Base-by-base conservation (phyloP, 2,329 filamentous ascomycete species). In the Coniella vitis region DNA sequence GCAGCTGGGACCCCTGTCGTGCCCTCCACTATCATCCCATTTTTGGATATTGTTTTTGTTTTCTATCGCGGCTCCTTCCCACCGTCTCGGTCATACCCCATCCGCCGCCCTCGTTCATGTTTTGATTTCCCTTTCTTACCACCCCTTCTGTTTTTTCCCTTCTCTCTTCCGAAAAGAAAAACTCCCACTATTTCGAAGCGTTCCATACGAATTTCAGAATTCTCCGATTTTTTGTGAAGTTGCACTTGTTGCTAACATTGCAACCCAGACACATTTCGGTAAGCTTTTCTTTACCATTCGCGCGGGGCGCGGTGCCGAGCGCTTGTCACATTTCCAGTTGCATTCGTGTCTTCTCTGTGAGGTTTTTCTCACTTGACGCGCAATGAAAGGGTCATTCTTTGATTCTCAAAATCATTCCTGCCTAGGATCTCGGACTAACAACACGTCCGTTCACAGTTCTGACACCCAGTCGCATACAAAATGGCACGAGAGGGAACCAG, bases 401-500 rank as follows among this genome's bases (percentile, higher is more conserved):
- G n/a, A n/a, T n/a, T n/a, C n/a, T n/a, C n/a, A n/a, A n/a, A n/a
- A n/a, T n/a, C n/a, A n/a, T n/a, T n/a, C n/a, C n/a, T n/a, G n/a
- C n/a, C n/a, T n/a, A n/a, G n/a, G n/a, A n/a, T n/a, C n/a, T n/a
- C n/a, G n/a, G n/a, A n/a, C n/a, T n/a, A n/a, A n/a, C 51, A 19
- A 53, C 48, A 41, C 40, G 19, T 38, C 42, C 4, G 14, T 10
- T 20, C 9, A 3, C 16, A 51, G 48, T 12, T 20, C 9, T 42
- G 14, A 40, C 10, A 25, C 32, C 21, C 19, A 38, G 29, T 14
- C 41, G 38, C 22, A 36, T 41, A 46, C 48, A 56, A 74, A 56
- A 75, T 75, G 72, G 63, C 69, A 57, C 71, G 71, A 60, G 72
- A 74, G 67, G 72, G 72, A 56, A 75, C 72, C 47, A 71, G 72